These are phyloP conservation scores for Salix arbutifolia DNA, from an alignment of 345 rosid species.

Conservation along the genomic window DNA sequence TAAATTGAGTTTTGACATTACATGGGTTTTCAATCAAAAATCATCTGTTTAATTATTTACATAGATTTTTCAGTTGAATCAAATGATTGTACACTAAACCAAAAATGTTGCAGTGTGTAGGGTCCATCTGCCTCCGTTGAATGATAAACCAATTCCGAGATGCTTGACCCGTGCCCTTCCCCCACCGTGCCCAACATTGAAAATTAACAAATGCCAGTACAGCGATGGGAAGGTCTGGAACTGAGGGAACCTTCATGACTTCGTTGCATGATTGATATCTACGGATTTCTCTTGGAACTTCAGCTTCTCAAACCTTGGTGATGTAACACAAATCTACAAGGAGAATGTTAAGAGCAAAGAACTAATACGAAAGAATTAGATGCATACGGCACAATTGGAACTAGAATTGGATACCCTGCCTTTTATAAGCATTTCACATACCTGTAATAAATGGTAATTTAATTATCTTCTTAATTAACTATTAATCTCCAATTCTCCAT, in stretches of 20 bases:
- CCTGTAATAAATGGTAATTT: no score
- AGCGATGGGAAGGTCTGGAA: neutral
- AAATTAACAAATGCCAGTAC: neutral
- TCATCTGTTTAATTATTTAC: neutral
- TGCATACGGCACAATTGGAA: no score
- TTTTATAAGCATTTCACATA: no score
- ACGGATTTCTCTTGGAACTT: neutral
- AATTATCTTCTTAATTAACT: no score
- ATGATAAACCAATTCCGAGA: neutral
- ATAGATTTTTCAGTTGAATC: neutral
- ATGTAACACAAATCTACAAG: conserved; percentile 2
- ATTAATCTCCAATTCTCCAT: no score
- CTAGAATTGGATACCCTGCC: no score
- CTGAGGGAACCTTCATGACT: neutral
- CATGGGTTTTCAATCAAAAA: neutral
- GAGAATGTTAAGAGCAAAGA: neutral
- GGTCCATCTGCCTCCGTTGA: neutral
- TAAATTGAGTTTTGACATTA: neutral
- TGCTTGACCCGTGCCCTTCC: neutral
- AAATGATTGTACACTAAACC: neutral
- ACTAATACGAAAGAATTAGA: no score
- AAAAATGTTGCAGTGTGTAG: neutral
- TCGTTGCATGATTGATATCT: neutral
- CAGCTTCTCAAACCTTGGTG: neutral
- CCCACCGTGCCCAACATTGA: neutral